Base-by-base conservation (phyloP, 371 early-diverging fungal species). In the Mucor piriformis region DNA sequence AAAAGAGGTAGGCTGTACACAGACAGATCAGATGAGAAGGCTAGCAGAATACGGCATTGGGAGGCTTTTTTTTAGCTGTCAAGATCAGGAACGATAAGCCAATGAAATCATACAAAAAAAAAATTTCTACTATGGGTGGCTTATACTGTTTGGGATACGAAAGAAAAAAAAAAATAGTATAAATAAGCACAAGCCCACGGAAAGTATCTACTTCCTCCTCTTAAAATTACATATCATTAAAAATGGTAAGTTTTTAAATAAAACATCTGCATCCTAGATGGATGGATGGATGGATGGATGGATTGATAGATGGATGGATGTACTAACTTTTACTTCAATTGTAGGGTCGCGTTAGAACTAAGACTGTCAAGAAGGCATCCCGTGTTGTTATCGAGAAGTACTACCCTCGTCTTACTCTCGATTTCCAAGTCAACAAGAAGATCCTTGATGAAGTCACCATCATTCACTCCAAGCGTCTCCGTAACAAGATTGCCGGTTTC, bases 401-500 rank as follows among this genome's bases (percentile, higher is more conserved):
- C 94, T 99, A 99, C 81, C 95, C 97, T 66, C 92, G 97, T 72
- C 93, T 99, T 66, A 98, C 97, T 67, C 87, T 95, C 66, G 99
- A 99, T 81, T 99, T 99, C 94, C 99, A 99, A 83, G 94, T 97
- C 88, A 99, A 99, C 95, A 98, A 99, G 94, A 91, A 91, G 83
- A 95, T 99, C 78, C 88, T 91, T 77, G 92, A 92, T 81, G 99
- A 98, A 81, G 98, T 99, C 58, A 96, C 99, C 69, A 91, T 96
- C 78, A 97, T 99, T 70, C 86, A 96, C 68, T 93, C 98, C 76
- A 99, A 99, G 94, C 95, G 98, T 74, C 92, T 99, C 73, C 93
- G 99, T 83, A 99, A 99, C 93, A 97, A 99, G 92, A 97, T 99
- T 74, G 99, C 99, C 71, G 99, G 99, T 71, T 99, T 98, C 93